Evolutionary conservation across 2,329 filamentous ascomycete genomes (phyloP).

Genomic region (Eurotiales sp.): DNA sequence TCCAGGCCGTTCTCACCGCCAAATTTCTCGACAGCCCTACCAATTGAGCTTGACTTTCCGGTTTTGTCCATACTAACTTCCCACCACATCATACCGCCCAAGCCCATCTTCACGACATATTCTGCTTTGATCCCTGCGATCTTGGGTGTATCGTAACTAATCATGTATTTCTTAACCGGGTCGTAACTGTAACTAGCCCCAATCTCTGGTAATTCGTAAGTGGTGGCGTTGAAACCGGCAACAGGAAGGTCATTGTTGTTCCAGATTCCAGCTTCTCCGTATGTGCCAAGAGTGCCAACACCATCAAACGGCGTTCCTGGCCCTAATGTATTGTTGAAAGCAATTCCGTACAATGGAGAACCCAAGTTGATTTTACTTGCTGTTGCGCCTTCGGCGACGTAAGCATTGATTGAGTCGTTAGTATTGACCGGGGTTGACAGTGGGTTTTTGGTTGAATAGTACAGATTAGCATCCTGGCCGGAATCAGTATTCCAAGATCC

Average conservation of each 20-base stretch:
- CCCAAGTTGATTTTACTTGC: slow-evolving; percentile 9
- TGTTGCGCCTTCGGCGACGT: slow-evolving; percentile 7
- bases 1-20: slow-evolving; percentile 35
- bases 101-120: slow-evolving; percentile 46
- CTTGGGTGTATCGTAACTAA: slow-evolving; percentile 68
- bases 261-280: slow-evolving; percentile 55
- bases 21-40: slow-evolving; percentile 16
- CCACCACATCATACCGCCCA: slow-evolving; percentile 91
- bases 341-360: slow-evolving; percentile 4
- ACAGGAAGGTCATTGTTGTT: slow-evolving; percentile 80
- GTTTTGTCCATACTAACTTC: slow-evolving; percentile 68
- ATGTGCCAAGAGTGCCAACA: slow-evolving; percentile 29
- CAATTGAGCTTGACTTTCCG: slow-evolving; percentile 5
- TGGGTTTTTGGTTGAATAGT: not conserved
- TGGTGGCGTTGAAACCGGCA: slow-evolving; percentile 49
- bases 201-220: slow-evolving; percentile 2
- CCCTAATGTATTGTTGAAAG: slow-evolving; percentile 6
- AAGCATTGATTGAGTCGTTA: not conserved
- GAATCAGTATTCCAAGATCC: slow-evolving; percentile 5
- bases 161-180: slow-evolving; percentile 54
- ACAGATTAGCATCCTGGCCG: slow-evolving; percentile 5
- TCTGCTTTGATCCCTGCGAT: slow-evolving; percentile 57
- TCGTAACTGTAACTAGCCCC: slow-evolving; percentile 64
- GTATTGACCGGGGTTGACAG: slow-evolving; percentile 3
- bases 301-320: slow-evolving; percentile 10